phyloP scores from a whole-genome alignment of 768 basidiomycete genomes.

The Lactarius quietus region DNA sequence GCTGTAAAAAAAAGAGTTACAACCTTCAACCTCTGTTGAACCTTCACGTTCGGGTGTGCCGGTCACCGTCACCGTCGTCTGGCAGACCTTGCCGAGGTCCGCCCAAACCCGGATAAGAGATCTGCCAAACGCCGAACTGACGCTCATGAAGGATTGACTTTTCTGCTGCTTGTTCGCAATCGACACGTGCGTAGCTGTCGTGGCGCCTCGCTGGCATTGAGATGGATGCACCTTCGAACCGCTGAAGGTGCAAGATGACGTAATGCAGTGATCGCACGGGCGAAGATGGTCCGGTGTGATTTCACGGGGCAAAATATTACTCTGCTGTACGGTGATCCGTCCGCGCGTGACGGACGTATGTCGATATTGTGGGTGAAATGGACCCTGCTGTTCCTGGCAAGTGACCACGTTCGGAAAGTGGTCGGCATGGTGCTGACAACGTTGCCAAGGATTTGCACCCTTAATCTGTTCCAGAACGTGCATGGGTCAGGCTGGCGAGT shows the following conservation, averaged over 20 bases:
- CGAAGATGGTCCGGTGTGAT: conserved; percentile 1
- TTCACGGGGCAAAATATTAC: not conserved
- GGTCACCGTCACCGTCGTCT: no score
- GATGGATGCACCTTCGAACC: not conserved
- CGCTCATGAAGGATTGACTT: not conserved
- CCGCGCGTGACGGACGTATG: not conserved
- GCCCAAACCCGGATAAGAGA: not conserved
- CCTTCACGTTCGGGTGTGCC: no score
- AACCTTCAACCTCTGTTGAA: not conserved
- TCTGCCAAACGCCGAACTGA: not conserved
- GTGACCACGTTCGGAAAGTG: not conserved
- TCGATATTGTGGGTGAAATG: not conserved
- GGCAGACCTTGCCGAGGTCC: no score
- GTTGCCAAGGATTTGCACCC: not conserved
- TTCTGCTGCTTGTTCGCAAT: not conserved
- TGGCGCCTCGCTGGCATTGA: not conserved
- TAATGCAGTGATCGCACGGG: not conserved
- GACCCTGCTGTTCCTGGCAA: not conserved
- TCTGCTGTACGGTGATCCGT: conserved; percentile 20
- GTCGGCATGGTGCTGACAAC: conserved; percentile 1
- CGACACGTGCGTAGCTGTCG: not conserved
- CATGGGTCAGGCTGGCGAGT: not conserved
- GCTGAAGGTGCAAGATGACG: not conserved
- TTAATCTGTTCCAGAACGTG: not conserved
- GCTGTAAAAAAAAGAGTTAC: not conserved